A percentile compares a stretch with the other conserved stretches of the same genome.
Evolutionary conservation across 2,329 filamentous ascomycete species (phyloP).

Genomic region (Stromatinia cepivora): DNA sequence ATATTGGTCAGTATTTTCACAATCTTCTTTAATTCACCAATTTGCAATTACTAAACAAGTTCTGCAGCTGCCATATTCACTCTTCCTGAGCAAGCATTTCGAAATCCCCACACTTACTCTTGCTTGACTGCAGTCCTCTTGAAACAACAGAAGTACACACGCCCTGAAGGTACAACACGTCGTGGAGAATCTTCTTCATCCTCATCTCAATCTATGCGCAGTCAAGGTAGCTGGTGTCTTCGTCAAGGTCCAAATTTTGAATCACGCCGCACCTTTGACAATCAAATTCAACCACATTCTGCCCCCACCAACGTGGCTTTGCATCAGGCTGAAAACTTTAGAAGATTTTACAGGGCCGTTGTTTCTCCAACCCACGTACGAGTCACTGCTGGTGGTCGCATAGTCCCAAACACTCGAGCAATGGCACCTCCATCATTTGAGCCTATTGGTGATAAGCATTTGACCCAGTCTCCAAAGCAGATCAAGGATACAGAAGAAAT

Average conservation of each 20-base stretch:
- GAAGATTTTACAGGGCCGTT: conserved; percentile 67
- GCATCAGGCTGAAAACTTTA: conserved; percentile 65
- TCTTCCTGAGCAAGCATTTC: conserved; percentile 34
- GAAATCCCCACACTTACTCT: conserved; percentile 30
- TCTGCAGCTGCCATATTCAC: conserved; percentile 33
- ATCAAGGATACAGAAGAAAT: not conserved
- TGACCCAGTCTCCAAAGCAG: conserved; percentile 31
- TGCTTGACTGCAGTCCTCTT: conserved; percentile 24
- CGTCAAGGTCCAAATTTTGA: conserved; percentile 36
- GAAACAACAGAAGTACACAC: conserved; percentile 5
- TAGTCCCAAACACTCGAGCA: conserved; percentile 63
- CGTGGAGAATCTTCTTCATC: conserved; percentile 26
- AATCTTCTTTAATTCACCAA: not conserved
- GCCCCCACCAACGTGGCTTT: conserved; percentile 54
- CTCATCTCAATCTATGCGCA: conserved; percentile 22
- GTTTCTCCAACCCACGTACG: conserved; percentile 66
- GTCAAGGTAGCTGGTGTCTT: conserved; percentile 36
- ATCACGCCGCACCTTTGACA: conserved; percentile 37
- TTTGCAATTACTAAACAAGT: conserved; percentile 14
- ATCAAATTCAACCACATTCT: conserved; percentile 47
- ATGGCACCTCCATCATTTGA: conserved; percentile 34
- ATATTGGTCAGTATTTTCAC: conserved; percentile 34
- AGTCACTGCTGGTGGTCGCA: conserved; percentile 65
- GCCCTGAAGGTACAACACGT: conserved; percentile 11
- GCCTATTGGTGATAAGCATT: conserved; percentile 35